Evolutionary conservation across 371 early-diverging fungal genomes (phyloP).

Genomic region (Nematocida sp.): DNA sequence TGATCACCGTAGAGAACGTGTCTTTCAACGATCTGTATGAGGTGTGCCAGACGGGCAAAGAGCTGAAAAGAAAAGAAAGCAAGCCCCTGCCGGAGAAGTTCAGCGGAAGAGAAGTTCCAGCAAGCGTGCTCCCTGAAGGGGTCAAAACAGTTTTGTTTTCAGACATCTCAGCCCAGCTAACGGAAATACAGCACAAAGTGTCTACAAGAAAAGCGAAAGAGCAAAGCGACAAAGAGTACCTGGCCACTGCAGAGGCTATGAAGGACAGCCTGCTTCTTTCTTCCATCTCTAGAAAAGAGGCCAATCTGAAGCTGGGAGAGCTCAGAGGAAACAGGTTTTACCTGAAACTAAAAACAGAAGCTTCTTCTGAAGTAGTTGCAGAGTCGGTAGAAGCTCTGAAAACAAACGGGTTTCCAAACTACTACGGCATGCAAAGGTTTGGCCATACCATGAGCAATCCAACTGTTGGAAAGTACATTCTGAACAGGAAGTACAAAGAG

Average conservation of each 20-base stretch:
- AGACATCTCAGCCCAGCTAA: background rate
- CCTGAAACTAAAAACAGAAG: slow-evolving; percentile 15
- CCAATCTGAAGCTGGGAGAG: slow-evolving; percentile 8
- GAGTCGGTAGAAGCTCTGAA: background rate
- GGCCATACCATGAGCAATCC: slow-evolving; percentile 80
- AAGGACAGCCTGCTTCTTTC: background rate
- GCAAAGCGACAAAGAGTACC: slow-evolving; percentile 20
- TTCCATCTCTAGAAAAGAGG: slow-evolving; percentile 2
- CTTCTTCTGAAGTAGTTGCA: background rate
- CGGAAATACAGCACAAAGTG: background rate
- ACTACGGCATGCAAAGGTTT: slow-evolving; percentile 95
- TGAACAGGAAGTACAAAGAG: slow-evolving; percentile 70
- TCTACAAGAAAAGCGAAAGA: background rate
- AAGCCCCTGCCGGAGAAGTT: background rate
- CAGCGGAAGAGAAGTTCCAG: background rate
- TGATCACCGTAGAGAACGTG: slow-evolving; percentile 68
- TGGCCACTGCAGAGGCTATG: background rate
- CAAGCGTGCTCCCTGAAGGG: background rate
- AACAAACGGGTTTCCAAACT: slow-evolving; percentile 74
- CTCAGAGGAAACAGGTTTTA: slow-evolving; percentile 37
- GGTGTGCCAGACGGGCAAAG: slow-evolving; percentile 3
- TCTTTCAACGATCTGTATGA: slow-evolving; percentile 50
- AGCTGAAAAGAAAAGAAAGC: background rate
- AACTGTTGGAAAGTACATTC: slow-evolving; percentile 72
- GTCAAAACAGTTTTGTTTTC: background rate